Conservation (phyloP, 345 rosid genomes). For the Populus euphratica region DNA sequence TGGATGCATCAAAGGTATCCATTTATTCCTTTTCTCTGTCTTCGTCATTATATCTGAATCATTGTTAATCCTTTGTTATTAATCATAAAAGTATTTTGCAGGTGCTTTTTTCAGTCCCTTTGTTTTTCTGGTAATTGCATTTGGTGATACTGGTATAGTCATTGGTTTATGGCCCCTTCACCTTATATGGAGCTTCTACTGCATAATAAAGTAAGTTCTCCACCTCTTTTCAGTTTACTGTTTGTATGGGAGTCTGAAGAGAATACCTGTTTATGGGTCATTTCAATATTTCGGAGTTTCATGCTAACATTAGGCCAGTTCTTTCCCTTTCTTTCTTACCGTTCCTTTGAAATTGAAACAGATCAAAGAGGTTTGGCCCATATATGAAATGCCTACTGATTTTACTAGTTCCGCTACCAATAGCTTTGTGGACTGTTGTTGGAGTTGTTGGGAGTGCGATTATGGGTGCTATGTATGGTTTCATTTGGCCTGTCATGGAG, state of each 20-base stretch:
- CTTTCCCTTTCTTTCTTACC: not conserved
- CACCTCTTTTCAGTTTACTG: not conserved
- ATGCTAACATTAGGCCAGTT: too few species aligned
- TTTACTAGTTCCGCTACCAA: constrained; percentile 16
- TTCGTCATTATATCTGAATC: not conserved
- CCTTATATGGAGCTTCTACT: constrained; percentile 19
- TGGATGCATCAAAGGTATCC: constrained; percentile 14
- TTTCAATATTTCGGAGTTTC: not conserved
- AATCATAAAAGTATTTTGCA: not conserved
- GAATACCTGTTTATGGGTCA: not conserved
- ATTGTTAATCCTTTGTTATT: not conserved
- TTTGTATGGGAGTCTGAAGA: not conserved
- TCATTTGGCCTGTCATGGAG: constrained; percentile 23
- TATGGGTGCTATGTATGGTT: constrained; percentile 16
- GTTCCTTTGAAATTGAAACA: constrained; percentile 4
- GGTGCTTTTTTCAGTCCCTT: constrained; percentile 19
- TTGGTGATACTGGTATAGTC: constrained; percentile 22
- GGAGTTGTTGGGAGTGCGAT: constrained; percentile 20
- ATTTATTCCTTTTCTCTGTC: not conserved
- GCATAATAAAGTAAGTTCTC: constrained; percentile 14
- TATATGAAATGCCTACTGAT: constrained; percentile 15
- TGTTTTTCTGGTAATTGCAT: constrained; percentile 18
- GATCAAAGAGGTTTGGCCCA: constrained; percentile 17
- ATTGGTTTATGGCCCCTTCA: constrained; percentile 23
- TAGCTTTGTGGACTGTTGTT: constrained; percentile 17